phyloP scores from a whole-genome alignment of 1,284 basidiomycete genomes.

The Boletellus dicymbophilus region DNA sequence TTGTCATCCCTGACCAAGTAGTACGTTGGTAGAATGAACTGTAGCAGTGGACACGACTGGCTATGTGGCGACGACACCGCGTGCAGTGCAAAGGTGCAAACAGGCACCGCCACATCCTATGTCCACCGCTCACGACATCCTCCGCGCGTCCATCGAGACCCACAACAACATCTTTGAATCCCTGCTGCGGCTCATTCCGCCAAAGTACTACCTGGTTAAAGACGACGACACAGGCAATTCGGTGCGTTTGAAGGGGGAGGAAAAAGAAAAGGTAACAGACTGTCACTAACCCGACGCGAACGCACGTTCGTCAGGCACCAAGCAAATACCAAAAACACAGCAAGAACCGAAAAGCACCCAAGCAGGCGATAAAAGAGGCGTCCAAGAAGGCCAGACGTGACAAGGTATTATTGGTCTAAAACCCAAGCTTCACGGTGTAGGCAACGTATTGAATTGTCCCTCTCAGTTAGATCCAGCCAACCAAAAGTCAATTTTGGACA shows the following conservation, averaged over 20 bases:
- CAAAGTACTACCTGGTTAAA: constrained; percentile 81
- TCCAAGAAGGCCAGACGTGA: constrained; percentile 83
- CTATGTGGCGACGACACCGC: too few relatives aligned
- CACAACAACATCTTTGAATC: constrained; percentile 87
- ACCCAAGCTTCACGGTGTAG: too few relatives aligned
- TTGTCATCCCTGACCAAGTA: too few relatives aligned
- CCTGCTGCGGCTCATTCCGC: constrained; percentile 81
- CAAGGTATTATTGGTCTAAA: too few relatives aligned
- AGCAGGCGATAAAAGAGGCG: constrained; percentile 85
- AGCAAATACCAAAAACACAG: constrained; percentile 90
- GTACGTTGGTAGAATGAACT: too few relatives aligned
- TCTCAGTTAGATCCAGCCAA: constrained; percentile 87
- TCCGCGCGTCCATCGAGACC: constrained; percentile 71
- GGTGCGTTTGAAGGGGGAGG: too few relatives aligned
- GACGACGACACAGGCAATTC: constrained; percentile 41
- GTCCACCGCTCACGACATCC: constrained; percentile 44
- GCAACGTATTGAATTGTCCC: neutral
- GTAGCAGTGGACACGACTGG: too few relatives aligned
- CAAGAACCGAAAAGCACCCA: constrained; percentile 79
- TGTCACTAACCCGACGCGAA: neutral
- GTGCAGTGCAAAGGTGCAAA: too few relatives aligned
- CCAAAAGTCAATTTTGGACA: constrained; percentile 78
- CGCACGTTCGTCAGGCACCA: constrained; percentile 41
- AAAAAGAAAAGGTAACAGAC: too few relatives aligned
- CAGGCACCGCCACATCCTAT: too few relatives aligned